Conservation (phyloP, 805 yeast species). For the Schizosaccharomyces octosporus region DNA sequence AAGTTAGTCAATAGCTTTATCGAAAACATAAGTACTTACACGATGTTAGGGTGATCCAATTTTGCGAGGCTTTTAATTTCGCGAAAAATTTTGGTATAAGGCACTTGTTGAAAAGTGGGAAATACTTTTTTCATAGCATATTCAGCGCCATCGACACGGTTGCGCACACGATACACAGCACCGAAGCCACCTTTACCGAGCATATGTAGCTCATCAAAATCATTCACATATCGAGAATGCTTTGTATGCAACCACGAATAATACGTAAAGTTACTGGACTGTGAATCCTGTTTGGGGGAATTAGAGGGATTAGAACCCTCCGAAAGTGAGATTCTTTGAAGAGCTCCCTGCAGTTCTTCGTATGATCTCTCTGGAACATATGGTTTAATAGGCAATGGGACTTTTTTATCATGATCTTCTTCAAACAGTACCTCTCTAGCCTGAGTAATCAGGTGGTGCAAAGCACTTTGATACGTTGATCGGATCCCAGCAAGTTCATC, state of each 20-base stretch:
- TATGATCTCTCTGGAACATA: background rate
- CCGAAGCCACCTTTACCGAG: slow-evolving; percentile 2
- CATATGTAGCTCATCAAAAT: background rate
- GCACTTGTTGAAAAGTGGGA: background rate
- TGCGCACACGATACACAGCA: background rate
- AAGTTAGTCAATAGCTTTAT: background rate
- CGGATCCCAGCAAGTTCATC: background rate
- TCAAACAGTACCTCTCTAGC: background rate
- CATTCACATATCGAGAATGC: background rate
- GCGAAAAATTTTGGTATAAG: background rate
- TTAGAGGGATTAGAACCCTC: background rate
- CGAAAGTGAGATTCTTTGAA: background rate
- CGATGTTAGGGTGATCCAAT: background rate
- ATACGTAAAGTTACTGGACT: background rate
- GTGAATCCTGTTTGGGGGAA: background rate
- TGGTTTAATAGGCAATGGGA: background rate
- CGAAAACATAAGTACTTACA: background rate
- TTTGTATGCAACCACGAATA: background rate
- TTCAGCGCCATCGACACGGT: background rate
- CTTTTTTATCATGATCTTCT: background rate
- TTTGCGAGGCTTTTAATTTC: background rate
- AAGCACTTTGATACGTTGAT: background rate
- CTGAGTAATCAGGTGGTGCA: background rate
- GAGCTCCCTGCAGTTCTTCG: no score
- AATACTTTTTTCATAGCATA: background rate